These are phyloP conservation scores for Didymella segeticola DNA, from an alignment of 2,329 filamentous ascomycete species.

Conservation along the genomic window DNA sequence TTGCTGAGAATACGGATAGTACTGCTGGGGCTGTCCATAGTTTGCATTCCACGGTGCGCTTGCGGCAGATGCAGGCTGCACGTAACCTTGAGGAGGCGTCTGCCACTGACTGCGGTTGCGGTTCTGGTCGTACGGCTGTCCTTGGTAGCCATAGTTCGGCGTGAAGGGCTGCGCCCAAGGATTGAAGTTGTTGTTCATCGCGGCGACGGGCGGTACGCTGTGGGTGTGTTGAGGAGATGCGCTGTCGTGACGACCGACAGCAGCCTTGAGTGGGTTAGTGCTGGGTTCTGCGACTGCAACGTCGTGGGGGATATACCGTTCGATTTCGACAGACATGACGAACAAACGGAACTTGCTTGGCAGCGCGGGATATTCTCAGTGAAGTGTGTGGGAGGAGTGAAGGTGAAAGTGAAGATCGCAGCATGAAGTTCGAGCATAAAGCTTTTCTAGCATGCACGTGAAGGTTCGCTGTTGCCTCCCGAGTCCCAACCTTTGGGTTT, in stretches of 20 bases:
- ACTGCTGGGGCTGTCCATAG: constrained; percentile 16
- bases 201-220: constrained; percentile 16
- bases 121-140: constrained; percentile 16
- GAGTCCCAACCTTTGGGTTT: constrained; percentile 9
- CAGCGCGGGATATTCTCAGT: constrained; percentile 9
- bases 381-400: constrained; percentile 5
- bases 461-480: constrained; percentile 14
- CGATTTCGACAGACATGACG: constrained; percentile 32
- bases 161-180: constrained; percentile 29
- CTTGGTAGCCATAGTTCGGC: constrained; percentile 20
- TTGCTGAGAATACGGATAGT: constrained; percentile 16
- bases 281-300: constrained; percentile 29
- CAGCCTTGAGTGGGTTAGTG: constrained; percentile 36
- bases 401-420: constrained; percentile 6
- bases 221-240: constrained; percentile 15
- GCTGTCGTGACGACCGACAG: constrained; percentile 30
- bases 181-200: constrained; percentile 32
- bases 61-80: constrained; percentile 12
- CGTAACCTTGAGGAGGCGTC: constrained; percentile 4
- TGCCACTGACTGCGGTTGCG: constrained; percentile 18
- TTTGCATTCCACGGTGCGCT: constrained; percentile 7
- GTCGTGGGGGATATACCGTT: constrained; percentile 38
- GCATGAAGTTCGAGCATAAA: constrained; percentile 14
- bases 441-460: constrained; percentile 11
- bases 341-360: constrained; percentile 26